Conservation (phyloP, 345 rosid genomes). For the Cardiospermum halicacabum region DNA sequence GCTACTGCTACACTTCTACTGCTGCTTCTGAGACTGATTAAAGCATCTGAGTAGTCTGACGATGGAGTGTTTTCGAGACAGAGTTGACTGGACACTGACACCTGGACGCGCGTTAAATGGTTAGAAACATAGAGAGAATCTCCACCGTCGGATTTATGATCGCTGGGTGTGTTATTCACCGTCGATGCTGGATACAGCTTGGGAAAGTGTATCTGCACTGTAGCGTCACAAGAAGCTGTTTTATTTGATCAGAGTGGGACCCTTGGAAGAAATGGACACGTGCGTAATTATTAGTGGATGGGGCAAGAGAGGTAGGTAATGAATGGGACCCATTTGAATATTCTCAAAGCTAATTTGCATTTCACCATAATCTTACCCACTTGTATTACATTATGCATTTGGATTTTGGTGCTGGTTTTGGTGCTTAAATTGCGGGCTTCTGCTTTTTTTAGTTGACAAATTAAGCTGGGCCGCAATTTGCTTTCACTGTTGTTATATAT, state of each 20-base stretch:
- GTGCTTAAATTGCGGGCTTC: no score
- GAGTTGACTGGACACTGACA: constrained; percentile 20
- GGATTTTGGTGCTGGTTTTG: no score
- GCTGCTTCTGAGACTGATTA: neutral
- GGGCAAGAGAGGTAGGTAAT: neutral
- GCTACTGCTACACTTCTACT: no score
- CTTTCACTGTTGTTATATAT: no score
- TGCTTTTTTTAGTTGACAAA: no score
- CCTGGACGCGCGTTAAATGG: constrained; percentile 22
- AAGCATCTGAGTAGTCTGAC: constrained; percentile 16
- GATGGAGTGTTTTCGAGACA: constrained; percentile 20
- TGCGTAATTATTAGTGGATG: neutral
- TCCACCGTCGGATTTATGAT: constrained; percentile 11
- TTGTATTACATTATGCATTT: no score
- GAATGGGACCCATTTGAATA: constrained; percentile 14
- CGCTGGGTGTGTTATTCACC: constrained; percentile 10
- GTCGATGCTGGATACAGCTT: constrained; percentile 28
- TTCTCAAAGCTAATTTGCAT: no score
- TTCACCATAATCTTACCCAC: no score
- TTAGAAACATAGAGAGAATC: neutral
- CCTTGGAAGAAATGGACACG: neutral
- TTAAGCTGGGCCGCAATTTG: no score
- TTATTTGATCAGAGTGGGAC: neutral
- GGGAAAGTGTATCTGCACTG: neutral
- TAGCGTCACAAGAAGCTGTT: neutral